These are phyloP conservation scores for Solanum ahanhuiri DNA, from an alignment of 257 asterid genomes.

Conservation along the genomic window DNA sequence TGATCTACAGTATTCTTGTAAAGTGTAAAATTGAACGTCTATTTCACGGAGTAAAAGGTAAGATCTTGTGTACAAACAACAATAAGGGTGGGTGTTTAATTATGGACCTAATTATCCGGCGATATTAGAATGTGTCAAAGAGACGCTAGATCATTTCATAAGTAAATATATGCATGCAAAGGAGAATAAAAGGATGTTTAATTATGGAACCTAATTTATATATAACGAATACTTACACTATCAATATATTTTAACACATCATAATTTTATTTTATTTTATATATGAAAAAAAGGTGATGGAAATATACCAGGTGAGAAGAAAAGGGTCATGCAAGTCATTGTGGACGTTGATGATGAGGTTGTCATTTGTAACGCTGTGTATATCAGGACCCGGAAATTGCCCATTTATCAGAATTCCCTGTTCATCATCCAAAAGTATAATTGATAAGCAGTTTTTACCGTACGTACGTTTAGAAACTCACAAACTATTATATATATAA, in stretches of 20 bases:
- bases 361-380: conserved; percentile 53
- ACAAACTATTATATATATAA: neutral
- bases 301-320: conserved; percentile 56
- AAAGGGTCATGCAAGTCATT: conserved; percentile 69
- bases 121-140: neutral
- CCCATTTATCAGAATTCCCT: conserved; percentile 73
- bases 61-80: too few relatives aligned
- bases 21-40: neutral
- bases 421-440: neutral
- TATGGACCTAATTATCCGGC: neutral
- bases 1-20: neutral
- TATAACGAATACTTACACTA: neutral
- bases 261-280: neutral
- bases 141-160: neutral
- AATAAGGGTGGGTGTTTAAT: neutral
- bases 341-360: conserved; percentile 50
- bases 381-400: conserved; percentile 80
- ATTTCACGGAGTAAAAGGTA: too few relatives aligned
- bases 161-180: neutral
- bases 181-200: neutral
- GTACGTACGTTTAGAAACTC: neutral
- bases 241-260: neutral
- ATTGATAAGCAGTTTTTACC: neutral
- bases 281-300: neutral
- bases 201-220: neutral